Evolutionary conservation across 371 early-diverging fungal genomes (phyloP).

Genomic region (Mortierella sp.): DNA sequence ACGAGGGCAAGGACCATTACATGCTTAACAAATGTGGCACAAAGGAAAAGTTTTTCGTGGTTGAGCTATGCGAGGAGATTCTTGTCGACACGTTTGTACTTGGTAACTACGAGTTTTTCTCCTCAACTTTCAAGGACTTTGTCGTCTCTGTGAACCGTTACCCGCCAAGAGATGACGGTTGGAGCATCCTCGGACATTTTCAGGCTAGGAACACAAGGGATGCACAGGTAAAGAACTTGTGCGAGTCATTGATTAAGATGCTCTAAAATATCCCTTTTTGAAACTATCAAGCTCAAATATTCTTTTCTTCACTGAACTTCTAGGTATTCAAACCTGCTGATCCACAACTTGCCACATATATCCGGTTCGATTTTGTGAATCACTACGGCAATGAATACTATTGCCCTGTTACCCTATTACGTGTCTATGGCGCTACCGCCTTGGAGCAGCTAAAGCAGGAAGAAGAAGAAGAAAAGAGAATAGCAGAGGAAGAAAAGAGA

Average conservation of each 20-base stretch:
- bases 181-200: constrained; percentile 88
- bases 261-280: constrained; percentile 5
- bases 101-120: constrained; percentile 97
- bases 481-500: constrained; percentile 56
- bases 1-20: constrained; percentile 92
- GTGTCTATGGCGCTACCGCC: constrained; percentile 93
- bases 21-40: constrained; percentile 92
- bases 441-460: constrained; percentile 87
- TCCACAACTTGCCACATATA: constrained; percentile 76
- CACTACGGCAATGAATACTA: constrained; percentile 95
- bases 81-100: constrained; percentile 90
- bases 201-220: constrained; percentile 87
- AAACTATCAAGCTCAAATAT: background rate
- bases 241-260: background rate
- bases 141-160: constrained; percentile 85
- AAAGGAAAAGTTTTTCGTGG: constrained; percentile 82
- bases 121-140: constrained; percentile 92
- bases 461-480: constrained; percentile 70
- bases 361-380: constrained; percentile 88
- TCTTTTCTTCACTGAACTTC: background rate
- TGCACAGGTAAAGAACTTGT: constrained; percentile 71
- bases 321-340: background rate
- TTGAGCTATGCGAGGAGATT: constrained; percentile 96
- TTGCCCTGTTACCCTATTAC: constrained; percentile 91
- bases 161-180: constrained; percentile 82